These are phyloP conservation scores for Starmerella etchellsii DNA, from an alignment of 805 yeast species.

Conservation along the genomic window DNA sequence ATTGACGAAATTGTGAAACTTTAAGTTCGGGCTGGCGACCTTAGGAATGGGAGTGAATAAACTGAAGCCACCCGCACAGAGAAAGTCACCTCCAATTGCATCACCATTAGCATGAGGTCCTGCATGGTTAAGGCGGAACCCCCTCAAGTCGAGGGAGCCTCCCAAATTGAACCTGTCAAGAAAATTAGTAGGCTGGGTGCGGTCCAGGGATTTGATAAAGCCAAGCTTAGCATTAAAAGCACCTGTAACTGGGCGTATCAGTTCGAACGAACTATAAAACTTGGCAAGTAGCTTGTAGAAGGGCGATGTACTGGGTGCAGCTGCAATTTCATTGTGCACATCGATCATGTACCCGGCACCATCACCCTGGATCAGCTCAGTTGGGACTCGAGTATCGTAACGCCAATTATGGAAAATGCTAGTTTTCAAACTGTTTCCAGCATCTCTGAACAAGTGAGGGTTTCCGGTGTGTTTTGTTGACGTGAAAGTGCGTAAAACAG, in stretches of 20 bases:
- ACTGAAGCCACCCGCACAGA: constrained; percentile 43
- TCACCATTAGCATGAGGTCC: constrained; percentile 48
- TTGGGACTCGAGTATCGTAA: constrained; percentile 32
- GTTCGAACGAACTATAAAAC: constrained; percentile 25
- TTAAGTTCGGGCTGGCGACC: constrained; percentile 36
- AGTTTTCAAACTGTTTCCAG: constrained; percentile 52
- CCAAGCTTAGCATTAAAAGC: constrained; percentile 17
- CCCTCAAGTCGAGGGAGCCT: constrained; percentile 61
- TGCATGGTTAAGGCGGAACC: constrained; percentile 52
- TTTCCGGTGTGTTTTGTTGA: constrained; percentile 37
- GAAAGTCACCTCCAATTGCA: constrained; percentile 56
- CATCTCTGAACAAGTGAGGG: constrained; percentile 42
- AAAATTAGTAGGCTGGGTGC: constrained; percentile 34
- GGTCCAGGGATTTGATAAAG: constrained; percentile 19
- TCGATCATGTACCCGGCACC: constrained; percentile 34
- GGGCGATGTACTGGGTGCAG: constrained; percentile 27
- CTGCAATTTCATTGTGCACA: constrained; percentile 35
- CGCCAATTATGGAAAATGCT: constrained; percentile 35
- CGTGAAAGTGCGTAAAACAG: constrained; percentile 43
- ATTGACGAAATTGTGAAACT: constrained; percentile 50
- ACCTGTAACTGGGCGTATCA: constrained; percentile 7
- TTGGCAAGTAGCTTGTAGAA: constrained; percentile 29
- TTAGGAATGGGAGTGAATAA: constrained; percentile 51
- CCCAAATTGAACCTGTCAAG: constrained; percentile 77
- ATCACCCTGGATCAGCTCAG: constrained; percentile 32